Evolutionary conservation across 495 filamentous ascomycete species (phyloP), one percentile per base, ranked within the genome.

Genomic region (Evansstolkia leycettana): DNA sequence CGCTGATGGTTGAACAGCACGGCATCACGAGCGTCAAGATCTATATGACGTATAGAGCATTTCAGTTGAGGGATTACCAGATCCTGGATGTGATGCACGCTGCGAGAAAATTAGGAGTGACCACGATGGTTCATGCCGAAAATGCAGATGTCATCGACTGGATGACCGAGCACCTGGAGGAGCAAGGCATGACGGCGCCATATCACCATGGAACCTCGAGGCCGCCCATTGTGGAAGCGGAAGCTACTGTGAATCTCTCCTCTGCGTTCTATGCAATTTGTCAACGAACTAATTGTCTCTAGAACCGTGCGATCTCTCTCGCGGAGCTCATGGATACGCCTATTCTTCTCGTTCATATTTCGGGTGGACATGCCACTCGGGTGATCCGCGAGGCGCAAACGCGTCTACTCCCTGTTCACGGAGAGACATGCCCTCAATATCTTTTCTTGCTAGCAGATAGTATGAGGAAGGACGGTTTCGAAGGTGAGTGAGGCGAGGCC

Each of bases 341-440:
- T 0, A 68, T 70, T 31, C 54, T 78, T 3, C 61, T 80, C 14
- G 74, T 78, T 15, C 73, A 78, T 49, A 67, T 76, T 26, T 72
- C 65, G 28, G 69, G 66, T 3, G 61, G 62, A 6, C 48, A 53
- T 7, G 72, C 72, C 0, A 61, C 69, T 6, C 39, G 41, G n/a
- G 62, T 67, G 35, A 72, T 80, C 43, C 60, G 69, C 14, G 39
- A 54, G 7, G 75, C 75, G 3, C 74, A 80, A 42, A 72, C 65
- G 1, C 44, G 51, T 26, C 58, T 69, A 0, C 58, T 76, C 15
- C 73, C 74, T 1, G 57, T 80, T 3, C 69, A 75, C 45, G 75
- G 70, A 10, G 75, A 80, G 51, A 80, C 74, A 7, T 78, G 74
- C 45, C 75, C 75, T 5, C 74, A 80, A 37, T 80, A 80, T 43